Percentiles rank a stretch among this genome's conserved stretches.
These are phyloP conservation scores for Arxiozyma telluris DNA, from an alignment of 1,139 yeast species.

Conservation along the genomic window DNA sequence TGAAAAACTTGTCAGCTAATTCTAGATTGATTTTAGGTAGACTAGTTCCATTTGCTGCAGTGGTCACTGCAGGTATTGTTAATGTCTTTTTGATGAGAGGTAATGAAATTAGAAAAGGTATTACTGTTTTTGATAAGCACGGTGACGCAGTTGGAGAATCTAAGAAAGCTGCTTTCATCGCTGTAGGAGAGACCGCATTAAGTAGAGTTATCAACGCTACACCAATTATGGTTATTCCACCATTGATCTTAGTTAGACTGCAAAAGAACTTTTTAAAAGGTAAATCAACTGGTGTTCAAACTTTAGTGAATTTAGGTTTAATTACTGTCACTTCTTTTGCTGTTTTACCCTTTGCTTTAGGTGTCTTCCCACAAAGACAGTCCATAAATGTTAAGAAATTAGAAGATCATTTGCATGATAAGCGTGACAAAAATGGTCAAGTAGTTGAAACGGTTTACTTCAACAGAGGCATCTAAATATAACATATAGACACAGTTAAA, in stretches of 20 bases:
- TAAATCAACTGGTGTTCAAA: slow-evolving; percentile 54
- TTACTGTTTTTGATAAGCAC: slow-evolving; percentile 55
- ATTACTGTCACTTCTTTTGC: slow-evolving; percentile 77
- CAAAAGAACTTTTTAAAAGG: slow-evolving; percentile 64
- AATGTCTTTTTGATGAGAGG: slow-evolving; percentile 93
- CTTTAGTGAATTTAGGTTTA: slow-evolving; percentile 68
- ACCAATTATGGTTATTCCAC: slow-evolving; percentile 94
- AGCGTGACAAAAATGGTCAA: slow-evolving; percentile 58
- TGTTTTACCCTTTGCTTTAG: slow-evolving; percentile 90
- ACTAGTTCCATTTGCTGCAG: slow-evolving; percentile 95
- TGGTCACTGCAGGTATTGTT: slow-evolving; percentile 89
- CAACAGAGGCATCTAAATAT: slow-evolving; percentile 71
- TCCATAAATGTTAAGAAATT: slow-evolving; percentile 47
- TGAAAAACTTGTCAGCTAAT: slow-evolving; percentile 56
- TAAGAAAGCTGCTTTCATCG: slow-evolving; percentile 76
- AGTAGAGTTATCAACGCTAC: slow-evolving; percentile 93
- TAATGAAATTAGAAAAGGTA: slow-evolving; percentile 84
- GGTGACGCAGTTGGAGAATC: slow-evolving; percentile 73
- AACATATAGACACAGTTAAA: background rate
- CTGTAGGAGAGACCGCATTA: slow-evolving; percentile 95
- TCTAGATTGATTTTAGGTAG: slow-evolving; percentile 70
- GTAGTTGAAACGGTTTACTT: slow-evolving; percentile 58
- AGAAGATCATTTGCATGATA: slow-evolving; percentile 53
- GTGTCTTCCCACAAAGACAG: slow-evolving; percentile 86
- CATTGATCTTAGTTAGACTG: slow-evolving; percentile 65